Evolutionary conservation across 2,329 filamentous ascomycete genomes (phyloP), one percentile per base, ranked within the genome.

Genomic region (Fusarium tanahbumbuense): DNA sequence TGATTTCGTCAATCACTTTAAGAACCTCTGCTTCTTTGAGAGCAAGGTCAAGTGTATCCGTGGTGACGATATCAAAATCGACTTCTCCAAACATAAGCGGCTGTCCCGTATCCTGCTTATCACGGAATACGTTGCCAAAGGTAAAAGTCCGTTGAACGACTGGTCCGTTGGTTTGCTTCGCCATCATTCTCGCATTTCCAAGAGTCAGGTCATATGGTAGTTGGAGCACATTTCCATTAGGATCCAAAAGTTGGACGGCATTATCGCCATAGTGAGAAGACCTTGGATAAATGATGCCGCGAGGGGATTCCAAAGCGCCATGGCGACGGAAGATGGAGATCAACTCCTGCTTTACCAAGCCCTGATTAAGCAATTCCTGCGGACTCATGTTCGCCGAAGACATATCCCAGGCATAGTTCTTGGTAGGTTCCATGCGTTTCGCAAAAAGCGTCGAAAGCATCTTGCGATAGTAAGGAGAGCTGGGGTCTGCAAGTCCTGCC

Each of bases 1-100:
- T 87, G 42, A 98, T 92, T 77, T 99, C 96, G 77, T 99, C 96
- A 23, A 98, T 83, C 4, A 98, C 94, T 75, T 98, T 98, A 72
- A 99, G 88, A 1, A 94, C 91, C 79, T 98, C 95, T 0, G 95
- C 95, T 79, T 99, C 96, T 75, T 97, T 97, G 59, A 98, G 80
- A 2, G 94, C 91, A 47, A 97, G 83, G 75, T 98, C 94, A 8
- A 94, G 81, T 2, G 91, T 91, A 72, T 94, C 91, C 46, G 89
- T 87, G 1, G 94, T 95, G n/a, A 97, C 87, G 64, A 99, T 94
- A 80, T 99, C 96, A 78, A 98, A 99, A 78, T 98, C 94, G 4
- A 97, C 94, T 77, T 98, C 96, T 12, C 93, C 92, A 77, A 93
- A 92, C 75, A 91, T 92, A 60, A 87, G 87, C 9, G 96, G 96